Evolutionary conservation across 176 grass and related monocot genomes (phyloP).

Genomic region (Hsuehochloa calcarea): DNA sequence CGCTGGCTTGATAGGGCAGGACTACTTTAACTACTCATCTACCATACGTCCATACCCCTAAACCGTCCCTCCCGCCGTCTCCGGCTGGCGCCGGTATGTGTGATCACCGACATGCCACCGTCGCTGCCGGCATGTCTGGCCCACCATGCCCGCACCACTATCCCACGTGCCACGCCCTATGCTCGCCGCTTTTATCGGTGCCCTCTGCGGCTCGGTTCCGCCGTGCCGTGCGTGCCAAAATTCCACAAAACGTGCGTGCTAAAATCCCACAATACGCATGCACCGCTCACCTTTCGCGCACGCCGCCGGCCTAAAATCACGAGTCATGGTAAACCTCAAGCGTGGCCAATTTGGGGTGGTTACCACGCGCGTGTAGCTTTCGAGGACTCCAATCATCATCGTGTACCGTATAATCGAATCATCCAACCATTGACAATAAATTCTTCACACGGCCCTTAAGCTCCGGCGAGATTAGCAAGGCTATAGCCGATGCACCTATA

Average conservation of each 20-base stretch:
- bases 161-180: not conserved
- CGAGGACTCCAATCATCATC: not conserved
- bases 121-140: not conserved
- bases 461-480: no score
- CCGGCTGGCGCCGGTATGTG: not conserved
- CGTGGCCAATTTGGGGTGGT: no score
- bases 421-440: not conserved
- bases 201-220: no score
- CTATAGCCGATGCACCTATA: no score
- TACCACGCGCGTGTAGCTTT: not conserved
- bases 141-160: not conserved
- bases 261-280: no score
- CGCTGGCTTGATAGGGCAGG: not conserved
- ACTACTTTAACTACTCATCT: not conserved
- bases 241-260: no score
- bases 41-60: not conserved
- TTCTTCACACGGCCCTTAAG: not conserved
- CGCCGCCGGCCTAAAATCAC: not conserved
- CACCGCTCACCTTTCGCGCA: not conserved
- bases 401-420: not conserved
- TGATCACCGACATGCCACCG: not conserved
- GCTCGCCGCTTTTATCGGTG: not conserved
- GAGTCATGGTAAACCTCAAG: not conserved
- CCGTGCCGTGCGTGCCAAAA: no score
- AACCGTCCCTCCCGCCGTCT: not conserved